Conservation (phyloP, 345 rosid genomes). For the Heritiera littoralis region DNA sequence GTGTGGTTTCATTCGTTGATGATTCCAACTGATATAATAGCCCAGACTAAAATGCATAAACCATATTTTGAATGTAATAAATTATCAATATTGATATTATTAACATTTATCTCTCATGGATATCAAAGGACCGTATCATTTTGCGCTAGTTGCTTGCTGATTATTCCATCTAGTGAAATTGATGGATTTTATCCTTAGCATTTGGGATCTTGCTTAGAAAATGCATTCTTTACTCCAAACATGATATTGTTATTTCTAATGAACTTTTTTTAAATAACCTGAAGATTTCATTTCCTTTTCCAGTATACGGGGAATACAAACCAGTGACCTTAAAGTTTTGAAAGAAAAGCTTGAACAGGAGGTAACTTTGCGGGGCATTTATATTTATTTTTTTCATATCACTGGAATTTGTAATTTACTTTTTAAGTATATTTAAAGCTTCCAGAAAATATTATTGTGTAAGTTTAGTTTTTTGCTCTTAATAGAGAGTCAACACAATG, state of each 20-base stretch:
- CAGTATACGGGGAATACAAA: slow-evolving; percentile 85
- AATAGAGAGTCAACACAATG: neutral
- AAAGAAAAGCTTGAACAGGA: slow-evolving; percentile 89
- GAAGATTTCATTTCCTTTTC: neutral
- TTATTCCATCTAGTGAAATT: neutral
- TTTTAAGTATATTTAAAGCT: neutral
- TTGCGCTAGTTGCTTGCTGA: neutral
- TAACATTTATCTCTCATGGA: neutral
- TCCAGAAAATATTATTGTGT: neutral
- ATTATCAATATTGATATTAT: neutral
- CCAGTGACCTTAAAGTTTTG: slow-evolving; percentile 65
- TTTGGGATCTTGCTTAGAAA: neutral
- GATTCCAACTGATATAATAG: neutral
- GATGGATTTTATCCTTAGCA: neutral
- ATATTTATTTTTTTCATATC: neutral
- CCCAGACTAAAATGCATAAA: neutral
- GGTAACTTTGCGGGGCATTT: slow-evolving; percentile 45
- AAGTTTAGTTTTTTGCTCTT: neutral
- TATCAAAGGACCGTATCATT: neutral
- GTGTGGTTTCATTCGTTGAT: neutral
- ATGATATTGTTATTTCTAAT: neutral
- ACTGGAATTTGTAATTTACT: neutral
- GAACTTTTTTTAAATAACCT: neutral
- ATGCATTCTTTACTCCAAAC: neutral
- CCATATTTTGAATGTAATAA: neutral